phyloP scores from a whole-genome alignment of 148 eudicot genomes.

The Linanthus parryae region DNA sequence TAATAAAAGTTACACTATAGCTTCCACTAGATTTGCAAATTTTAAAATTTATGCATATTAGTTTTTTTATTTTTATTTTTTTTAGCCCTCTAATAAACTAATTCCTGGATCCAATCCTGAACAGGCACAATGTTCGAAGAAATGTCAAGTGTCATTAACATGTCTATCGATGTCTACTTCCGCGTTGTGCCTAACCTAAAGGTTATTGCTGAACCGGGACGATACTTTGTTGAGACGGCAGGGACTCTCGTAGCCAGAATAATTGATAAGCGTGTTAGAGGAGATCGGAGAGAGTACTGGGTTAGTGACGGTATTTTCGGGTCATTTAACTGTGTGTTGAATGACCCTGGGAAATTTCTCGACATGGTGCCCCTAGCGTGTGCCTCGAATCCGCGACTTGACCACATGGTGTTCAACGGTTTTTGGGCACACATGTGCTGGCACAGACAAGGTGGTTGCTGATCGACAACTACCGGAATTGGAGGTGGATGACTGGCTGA shows the following conservation, averaged over 20 bases:
- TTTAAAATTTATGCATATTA: too few species aligned
- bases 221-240: constrained; percentile 16
- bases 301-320: constrained; percentile 7
- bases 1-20: too few species aligned
- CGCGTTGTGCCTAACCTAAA: too few species aligned
- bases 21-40: too few species aligned
- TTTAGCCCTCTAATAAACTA: too few species aligned
- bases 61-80: too few species aligned
- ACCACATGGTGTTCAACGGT: constrained; percentile 7
- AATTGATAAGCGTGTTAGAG: constrained; percentile 9
- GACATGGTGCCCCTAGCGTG: not conserved
- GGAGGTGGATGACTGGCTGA: constrained; percentile 11
- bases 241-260: not conserved
- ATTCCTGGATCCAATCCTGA: too few species aligned
- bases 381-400: not conserved
- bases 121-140: too few species aligned
- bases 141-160: too few species aligned
- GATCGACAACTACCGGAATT: constrained; percentile 10
- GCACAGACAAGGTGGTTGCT: not conserved
- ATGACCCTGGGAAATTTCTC: not conserved
- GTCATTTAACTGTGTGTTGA: not conserved
- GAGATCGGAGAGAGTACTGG: constrained; percentile 2
- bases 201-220: constrained; percentile 18
- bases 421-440: constrained; percentile 11
- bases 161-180: too few species aligned